Percentiles rank a stretch among this genome's conserved stretches.
Evolutionary conservation across 768 basidiomycete genomes (phyloP).

Genomic region (Rhodotorula babjevae): DNA sequence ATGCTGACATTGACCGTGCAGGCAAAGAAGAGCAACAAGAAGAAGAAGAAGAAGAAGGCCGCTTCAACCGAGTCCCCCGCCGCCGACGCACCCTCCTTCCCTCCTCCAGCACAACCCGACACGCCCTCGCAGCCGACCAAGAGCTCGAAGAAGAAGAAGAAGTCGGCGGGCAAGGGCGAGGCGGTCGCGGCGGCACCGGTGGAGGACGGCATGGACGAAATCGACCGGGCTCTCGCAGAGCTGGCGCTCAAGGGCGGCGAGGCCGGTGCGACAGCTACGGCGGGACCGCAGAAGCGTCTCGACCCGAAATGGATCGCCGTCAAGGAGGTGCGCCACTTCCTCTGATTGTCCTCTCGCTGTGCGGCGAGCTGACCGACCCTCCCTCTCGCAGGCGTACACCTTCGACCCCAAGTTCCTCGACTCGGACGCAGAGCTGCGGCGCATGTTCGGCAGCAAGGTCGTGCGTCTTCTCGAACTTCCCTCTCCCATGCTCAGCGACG

Average conservation of each 20-base stretch:
- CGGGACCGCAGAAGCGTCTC: neutral
- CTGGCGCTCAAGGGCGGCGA: conserved; percentile 48
- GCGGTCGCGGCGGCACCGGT: neutral
- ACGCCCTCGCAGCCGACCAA: neutral
- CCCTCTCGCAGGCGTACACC: conserved; percentile 55
- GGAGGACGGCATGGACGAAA: conserved; percentile 68
- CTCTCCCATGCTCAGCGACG: too few species aligned
- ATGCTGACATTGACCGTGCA: neutral
- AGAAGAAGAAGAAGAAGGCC: conserved; percentile 47
- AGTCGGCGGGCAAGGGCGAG: conserved; percentile 6
- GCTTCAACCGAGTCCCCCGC: conserved; percentile 16
- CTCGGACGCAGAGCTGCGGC: conserved; percentile 80
- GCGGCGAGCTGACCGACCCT: neutral
- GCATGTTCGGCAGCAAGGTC: conserved; percentile 89
- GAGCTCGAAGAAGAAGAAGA: conserved; percentile 6
- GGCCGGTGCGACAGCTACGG: conserved; percentile 40
- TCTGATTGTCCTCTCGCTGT: neutral
- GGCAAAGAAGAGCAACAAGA: conserved; percentile 37
- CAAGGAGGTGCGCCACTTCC: conserved; percentile 10
- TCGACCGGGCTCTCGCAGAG: conserved; percentile 78
- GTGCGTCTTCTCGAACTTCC: neutral
- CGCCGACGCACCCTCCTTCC: neutral
- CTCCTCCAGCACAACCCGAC: neutral
- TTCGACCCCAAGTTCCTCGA: conserved; percentile 80
- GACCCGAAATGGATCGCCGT: conserved; percentile 29